Conservation (phyloP, 2,329 filamentous ascomycete genomes). For the Leptographium radiaticola region DNA sequence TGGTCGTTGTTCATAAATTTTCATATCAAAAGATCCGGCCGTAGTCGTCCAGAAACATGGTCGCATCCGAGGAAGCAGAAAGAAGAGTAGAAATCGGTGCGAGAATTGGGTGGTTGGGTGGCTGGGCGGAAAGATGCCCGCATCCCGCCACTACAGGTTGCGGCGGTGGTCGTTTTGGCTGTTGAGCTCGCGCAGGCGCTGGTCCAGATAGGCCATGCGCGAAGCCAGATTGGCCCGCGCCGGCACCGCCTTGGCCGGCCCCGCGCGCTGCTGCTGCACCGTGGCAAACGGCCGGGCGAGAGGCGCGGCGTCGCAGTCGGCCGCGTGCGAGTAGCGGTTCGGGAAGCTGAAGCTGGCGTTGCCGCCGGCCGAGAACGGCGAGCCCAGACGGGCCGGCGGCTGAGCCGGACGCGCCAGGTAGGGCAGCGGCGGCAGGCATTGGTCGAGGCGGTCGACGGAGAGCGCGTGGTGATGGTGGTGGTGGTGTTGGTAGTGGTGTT, state of each 20-base stretch:
- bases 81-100: neutral
- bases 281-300: slow-evolving; percentile 43
- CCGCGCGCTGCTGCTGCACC: slow-evolving; percentile 24
- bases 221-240: slow-evolving; percentile 32
- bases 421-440: slow-evolving; percentile 15
- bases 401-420: neutral
- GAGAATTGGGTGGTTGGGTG: neutral
- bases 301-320: slow-evolving; percentile 29
- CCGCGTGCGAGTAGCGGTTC: slow-evolving; percentile 37
- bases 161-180: slow-evolving; percentile 21
- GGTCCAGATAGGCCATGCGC: slow-evolving; percentile 44
- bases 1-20: slow-evolving; percentile 9
- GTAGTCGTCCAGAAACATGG: neutral
- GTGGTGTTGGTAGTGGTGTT: too few relatives aligned
- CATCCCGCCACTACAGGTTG: slow-evolving; percentile 13
- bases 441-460: neutral
- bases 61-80: neutral
- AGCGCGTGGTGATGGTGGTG: neutral
- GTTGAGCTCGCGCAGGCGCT: slow-evolving; percentile 41
- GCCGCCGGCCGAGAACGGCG: slow-evolving; percentile 33
- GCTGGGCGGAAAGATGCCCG: slow-evolving; percentile 18
- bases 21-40: slow-evolving; percentile 8
- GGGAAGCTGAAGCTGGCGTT: slow-evolving; percentile 43
- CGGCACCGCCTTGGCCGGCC: slow-evolving; percentile 19
- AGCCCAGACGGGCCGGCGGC: slow-evolving; percentile 34